Percentiles rank a stretch among this genome's conserved stretches.
Conservation (phyloP, 306 rosid species). For the Cucumis hystrix region DNA sequence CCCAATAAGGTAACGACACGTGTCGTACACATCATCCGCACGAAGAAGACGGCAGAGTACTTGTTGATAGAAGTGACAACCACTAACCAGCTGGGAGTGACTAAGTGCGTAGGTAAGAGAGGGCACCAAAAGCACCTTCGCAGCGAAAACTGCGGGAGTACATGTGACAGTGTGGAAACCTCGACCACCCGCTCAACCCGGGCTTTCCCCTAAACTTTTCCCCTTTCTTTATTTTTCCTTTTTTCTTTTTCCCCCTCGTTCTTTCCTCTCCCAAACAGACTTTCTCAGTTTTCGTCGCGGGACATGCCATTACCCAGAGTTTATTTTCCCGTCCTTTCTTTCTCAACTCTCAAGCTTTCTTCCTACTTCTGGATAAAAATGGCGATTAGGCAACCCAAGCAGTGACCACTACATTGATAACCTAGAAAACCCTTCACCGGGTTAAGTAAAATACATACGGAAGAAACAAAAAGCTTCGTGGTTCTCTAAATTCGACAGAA, state of each 20-base stretch:
- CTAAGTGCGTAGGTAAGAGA: conserved; percentile 13
- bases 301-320: neutral
- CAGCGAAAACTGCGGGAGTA: conserved; percentile 70
- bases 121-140: conserved; percentile 35
- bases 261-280: neutral
- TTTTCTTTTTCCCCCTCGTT: neutral
- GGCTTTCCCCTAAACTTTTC: conserved; percentile 18
- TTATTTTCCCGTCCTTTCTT: neutral
- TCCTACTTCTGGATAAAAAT: neutral
- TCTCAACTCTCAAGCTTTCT: neutral
- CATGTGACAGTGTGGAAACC: conserved; percentile 38
- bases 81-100: conserved; percentile 17
- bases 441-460: neutral
- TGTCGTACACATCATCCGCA: conserved; percentile 15
- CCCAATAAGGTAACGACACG: conserved; percentile 20
- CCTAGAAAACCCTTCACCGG: neutral
- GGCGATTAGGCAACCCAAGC: neutral
- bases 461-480: neutral
- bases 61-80: conserved; percentile 21
- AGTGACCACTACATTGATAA: neutral
- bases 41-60: conserved; percentile 12
- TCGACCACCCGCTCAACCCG: conserved; percentile 52
- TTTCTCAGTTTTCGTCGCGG: neutral
- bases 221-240: neutral
- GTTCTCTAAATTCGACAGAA: neutral